Evolutionary conservation across 1,139 yeast species (phyloP), one percentile per base, ranked within the genome.

Genomic region (Pichia inconspicua): DNA sequence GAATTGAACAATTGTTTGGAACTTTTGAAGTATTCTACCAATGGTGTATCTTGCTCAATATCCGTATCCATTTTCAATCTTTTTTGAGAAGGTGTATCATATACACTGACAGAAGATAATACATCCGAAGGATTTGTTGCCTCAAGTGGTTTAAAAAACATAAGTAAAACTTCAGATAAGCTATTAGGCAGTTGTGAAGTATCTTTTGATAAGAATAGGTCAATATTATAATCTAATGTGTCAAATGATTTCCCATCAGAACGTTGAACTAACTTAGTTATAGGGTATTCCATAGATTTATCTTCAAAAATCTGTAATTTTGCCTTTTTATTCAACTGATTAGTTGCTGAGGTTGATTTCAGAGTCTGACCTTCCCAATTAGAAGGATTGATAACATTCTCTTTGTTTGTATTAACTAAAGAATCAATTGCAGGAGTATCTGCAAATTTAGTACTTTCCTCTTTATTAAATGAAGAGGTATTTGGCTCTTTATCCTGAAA

Each of bases 301-400:
- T 61, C 65, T 30, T 48, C 52, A 42, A 59, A 60, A 4, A 63
- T 37, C 15, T 37, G 10, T 11, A 12, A 12, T 22, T 47, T 40
- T 14, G 46, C 41, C 4, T 41, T 34, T 14, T 45, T 44, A 25
- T 72, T 59, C 48, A 67, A 40, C 3, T 27, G 15, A 9, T 19
- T 37, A 19, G n/a, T 22, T 12, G 34, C 11, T 19, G 25, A 11
- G 5, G 40, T n/a, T 5, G 49, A 30, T 25, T 65, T 66, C 32
- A 82, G 53, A 0, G 69, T 70, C 58, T 84, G 84, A 0, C 92
- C 94, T 1, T 69, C 69, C 88, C 94, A 83, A 0, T 84, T 77
- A n/a, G 67, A 70, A 0, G 90, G 73, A 3, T 69, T 68, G 36
- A 78, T 48, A 1, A 66, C 66, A 58, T 88, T 88, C 61, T 88